phyloP scores from a whole-genome alignment of 2,329 filamentous ascomycete genomes.

The Hypoxylon sp. region DNA sequence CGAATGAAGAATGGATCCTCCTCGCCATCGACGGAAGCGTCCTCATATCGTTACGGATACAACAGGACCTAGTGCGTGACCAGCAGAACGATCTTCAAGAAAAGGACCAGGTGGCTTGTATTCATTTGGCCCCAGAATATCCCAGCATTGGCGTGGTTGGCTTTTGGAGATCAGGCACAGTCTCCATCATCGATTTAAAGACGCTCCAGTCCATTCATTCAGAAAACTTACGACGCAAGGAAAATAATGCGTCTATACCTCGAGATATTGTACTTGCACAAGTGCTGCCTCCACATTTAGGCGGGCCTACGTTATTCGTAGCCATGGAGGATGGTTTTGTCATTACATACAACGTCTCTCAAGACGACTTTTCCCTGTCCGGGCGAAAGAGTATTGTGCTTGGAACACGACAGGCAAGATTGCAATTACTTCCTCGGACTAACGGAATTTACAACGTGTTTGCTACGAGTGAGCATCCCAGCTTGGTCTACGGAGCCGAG shows the following conservation, averaged over 20 bases:
- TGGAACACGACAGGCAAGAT: conserved; percentile 84
- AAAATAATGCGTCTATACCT: conserved; percentile 82
- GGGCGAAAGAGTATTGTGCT: conserved; percentile 85
- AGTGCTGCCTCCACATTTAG: conserved; percentile 71
- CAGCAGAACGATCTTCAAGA: conserved; percentile 71
- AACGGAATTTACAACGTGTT: conserved; percentile 83
- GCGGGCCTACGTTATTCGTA: conserved; percentile 82
- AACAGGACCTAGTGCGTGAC: conserved; percentile 67
- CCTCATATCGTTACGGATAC: conserved; percentile 76
- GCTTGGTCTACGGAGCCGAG: conserved; percentile 90
- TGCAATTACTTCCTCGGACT: conserved; percentile 80
- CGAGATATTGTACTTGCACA: conserved; percentile 84
- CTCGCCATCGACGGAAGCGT: conserved; percentile 81
- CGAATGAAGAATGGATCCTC: conserved; percentile 76
- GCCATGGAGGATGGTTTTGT: conserved; percentile 94
- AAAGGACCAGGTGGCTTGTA: conserved; percentile 85
- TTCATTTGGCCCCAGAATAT: conserved; percentile 77
- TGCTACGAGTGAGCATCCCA: conserved; percentile 93
- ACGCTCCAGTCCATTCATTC: conserved; percentile 75
- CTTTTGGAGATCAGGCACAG: conserved; percentile 85
- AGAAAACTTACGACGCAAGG: conserved; percentile 69
- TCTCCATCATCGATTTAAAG: conserved; percentile 78
- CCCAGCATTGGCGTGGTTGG: conserved; percentile 80
- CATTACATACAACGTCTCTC: conserved; percentile 81
- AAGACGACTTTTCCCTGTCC: conserved; percentile 71